Conservation (phyloP, 2,329 filamentous ascomycete species). For the Microdochium trichocladiopsis region DNA sequence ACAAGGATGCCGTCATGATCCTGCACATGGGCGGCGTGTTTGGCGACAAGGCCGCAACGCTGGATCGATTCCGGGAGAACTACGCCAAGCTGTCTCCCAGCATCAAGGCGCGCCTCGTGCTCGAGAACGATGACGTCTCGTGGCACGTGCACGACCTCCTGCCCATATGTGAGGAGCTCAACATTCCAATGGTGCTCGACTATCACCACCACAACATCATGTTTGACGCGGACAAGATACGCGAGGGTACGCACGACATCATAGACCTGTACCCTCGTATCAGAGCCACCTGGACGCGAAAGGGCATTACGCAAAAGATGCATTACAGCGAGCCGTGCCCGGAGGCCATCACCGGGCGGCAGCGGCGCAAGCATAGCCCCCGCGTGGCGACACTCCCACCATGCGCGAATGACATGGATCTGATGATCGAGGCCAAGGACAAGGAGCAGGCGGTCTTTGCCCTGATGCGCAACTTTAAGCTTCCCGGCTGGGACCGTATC, state of each 20-base stretch:
- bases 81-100: constrained; percentile 60
- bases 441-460: constrained; percentile 97
- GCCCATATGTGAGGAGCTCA: constrained; percentile 86
- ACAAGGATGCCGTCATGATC: constrained; percentile 90
- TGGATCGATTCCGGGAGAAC: constrained; percentile 71
- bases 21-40: constrained; percentile 89
- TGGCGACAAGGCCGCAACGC: constrained; percentile 74
- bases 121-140: constrained; percentile 91
- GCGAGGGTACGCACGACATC: constrained; percentile 82
- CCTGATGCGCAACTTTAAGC: constrained; percentile 79
- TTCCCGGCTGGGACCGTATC: constrained; percentile 71
- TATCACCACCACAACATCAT: constrained; percentile 95
- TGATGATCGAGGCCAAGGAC: constrained; percentile 99
- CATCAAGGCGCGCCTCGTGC: constrained; percentile 73
- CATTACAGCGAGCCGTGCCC: constrained; percentile 83
- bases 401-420: constrained; percentile 74
- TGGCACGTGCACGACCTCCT: constrained; percentile 91
- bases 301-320: constrained; percentile 89
- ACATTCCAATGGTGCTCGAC: constrained; percentile 87
- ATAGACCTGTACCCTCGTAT: constrained; percentile 69
- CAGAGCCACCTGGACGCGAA: constrained; percentile 73
- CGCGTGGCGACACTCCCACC: constrained; percentile 76
- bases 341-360: constrained; percentile 67
- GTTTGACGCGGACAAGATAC: constrained; percentile 64
- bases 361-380: constrained; percentile 79